Conservation (phyloP, 75 land plant species). For the Selaginella tamariscina region DNA sequence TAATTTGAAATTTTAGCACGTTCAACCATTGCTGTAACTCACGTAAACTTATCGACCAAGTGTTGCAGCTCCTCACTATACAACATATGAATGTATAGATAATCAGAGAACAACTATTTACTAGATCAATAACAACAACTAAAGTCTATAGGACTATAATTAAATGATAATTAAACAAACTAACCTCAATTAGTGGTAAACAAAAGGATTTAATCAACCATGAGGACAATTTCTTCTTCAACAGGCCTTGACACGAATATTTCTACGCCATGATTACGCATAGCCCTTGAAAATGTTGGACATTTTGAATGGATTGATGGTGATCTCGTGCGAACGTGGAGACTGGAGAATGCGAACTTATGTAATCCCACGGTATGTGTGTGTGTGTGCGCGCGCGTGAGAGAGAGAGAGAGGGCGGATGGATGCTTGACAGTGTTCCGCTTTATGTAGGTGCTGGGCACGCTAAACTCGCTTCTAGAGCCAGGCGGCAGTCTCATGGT, state of each 20-base stretch:
- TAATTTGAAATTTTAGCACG: no score
- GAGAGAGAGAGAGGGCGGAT: conserved; percentile 84
- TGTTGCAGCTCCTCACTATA: neutral
- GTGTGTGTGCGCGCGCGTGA: conserved; percentile 76
- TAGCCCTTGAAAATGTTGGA: conserved; percentile 92
- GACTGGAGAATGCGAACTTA: no score
- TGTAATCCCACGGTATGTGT: no score
- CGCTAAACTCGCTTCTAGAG: conserved; percentile 90
- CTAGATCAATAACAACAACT: no score
- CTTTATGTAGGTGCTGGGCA: conserved; percentile 82
- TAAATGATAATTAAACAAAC: no score
- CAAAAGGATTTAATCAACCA: neutral
- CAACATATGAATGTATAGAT: no score
- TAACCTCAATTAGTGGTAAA: no score
- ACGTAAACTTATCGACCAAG: conserved; percentile 29
- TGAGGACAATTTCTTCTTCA: neutral
- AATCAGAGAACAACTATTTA: no score
- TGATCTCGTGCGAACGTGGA: no score
- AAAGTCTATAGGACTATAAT: no score
- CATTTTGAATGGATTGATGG: no score
- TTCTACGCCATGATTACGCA: conserved; percentile 96
- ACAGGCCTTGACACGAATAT: conserved; percentile 35
- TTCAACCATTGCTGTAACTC: conserved; percentile 74
- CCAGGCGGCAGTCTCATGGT: conserved; percentile 82
- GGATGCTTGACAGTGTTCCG: conserved; percentile 62